Evolutionary conservation across 129 eudicot species (phyloP).

Genomic region (Scalesia atractyloides): DNA sequence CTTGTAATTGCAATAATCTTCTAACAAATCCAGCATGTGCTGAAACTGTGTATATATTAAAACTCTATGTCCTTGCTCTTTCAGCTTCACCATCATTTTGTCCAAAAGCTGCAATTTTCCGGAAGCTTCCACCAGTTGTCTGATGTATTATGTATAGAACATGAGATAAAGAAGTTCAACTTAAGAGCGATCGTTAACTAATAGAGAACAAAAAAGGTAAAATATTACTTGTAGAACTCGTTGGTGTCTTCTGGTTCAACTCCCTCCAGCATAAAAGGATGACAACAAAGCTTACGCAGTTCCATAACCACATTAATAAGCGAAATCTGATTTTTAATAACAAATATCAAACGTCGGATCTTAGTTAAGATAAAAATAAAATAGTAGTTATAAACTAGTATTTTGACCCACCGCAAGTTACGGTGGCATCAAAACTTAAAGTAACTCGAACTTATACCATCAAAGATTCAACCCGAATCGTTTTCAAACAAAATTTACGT

Average conservation of each 20-base stretch:
- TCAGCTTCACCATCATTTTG: slow-evolving; percentile 94
- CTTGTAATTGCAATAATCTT: slow-evolving; percentile 85
- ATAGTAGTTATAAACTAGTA: too few species aligned
- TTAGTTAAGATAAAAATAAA: slow-evolving; percentile 17
- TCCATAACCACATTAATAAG: slow-evolving; percentile 98
- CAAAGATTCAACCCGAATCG: too few species aligned
- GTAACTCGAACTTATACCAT: too few species aligned
- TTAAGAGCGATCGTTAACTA: not conserved
- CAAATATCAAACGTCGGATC: slow-evolving; percentile 15
- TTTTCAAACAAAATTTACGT: too few species aligned
- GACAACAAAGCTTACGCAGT: slow-evolving; percentile 93
- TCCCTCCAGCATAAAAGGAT: slow-evolving; percentile 95
- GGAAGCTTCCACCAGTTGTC: slow-evolving; percentile 78
- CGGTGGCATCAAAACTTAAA: too few species aligned
- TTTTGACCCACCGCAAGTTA: too few species aligned
- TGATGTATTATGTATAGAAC: slow-evolving; percentile 37
- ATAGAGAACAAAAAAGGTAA: not conserved
- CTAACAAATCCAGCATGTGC: slow-evolving; percentile 94
- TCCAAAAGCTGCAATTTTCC: slow-evolving; percentile 90
- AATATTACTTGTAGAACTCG: slow-evolving; percentile 81
- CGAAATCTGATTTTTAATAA: slow-evolving; percentile 62
- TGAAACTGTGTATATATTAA: slow-evolving; percentile 93
- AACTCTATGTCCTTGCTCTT: slow-evolving; percentile 97
- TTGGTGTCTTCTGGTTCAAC: slow-evolving; percentile 85
- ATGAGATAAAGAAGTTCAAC: not conserved